These are phyloP conservation scores for Podila clonocystis DNA, from an alignment of 192 early-diverging fungal species.

Conservation along the genomic window DNA sequence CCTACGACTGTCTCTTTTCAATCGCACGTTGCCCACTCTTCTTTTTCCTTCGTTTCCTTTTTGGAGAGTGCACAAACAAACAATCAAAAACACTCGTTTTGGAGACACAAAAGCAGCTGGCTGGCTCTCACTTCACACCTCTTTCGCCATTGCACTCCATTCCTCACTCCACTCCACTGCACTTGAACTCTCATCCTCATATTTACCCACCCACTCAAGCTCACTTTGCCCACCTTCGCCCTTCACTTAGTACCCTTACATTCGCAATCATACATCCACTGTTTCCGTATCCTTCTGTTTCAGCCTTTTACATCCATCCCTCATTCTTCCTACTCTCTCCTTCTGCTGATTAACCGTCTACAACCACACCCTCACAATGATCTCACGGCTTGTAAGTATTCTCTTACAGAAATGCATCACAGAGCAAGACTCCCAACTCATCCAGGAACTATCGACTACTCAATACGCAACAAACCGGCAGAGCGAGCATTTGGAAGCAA, in stretches of 20 bases:
- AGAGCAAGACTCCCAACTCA: background rate
- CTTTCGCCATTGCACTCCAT: background rate
- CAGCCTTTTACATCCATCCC: background rate
- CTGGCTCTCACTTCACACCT: too few species aligned
- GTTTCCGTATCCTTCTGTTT: background rate
- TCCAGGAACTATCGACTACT: background rate
- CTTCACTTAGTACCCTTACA: background rate
- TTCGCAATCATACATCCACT: background rate
- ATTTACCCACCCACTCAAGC: background rate
- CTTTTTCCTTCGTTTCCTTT: background rate
- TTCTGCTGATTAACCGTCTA: background rate
- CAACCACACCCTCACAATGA: constrained; percentile 3
- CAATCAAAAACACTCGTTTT: too few species aligned
- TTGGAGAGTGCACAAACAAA: too few species aligned
- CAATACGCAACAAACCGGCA: too few species aligned
- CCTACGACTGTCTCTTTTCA: background rate
- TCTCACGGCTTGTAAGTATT: constrained; percentile 44
- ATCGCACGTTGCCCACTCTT: background rate
- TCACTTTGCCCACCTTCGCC: too few species aligned
- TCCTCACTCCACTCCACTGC: background rate
- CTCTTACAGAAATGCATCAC: background rate
- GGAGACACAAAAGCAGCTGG: too few species aligned
- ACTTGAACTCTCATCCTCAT: background rate
- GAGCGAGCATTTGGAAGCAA: too few species aligned
- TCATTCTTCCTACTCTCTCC: background rate